Evolutionary conservation across 805 yeast genomes (phyloP).

Genomic region (Yamadazyma nakazawae): DNA sequence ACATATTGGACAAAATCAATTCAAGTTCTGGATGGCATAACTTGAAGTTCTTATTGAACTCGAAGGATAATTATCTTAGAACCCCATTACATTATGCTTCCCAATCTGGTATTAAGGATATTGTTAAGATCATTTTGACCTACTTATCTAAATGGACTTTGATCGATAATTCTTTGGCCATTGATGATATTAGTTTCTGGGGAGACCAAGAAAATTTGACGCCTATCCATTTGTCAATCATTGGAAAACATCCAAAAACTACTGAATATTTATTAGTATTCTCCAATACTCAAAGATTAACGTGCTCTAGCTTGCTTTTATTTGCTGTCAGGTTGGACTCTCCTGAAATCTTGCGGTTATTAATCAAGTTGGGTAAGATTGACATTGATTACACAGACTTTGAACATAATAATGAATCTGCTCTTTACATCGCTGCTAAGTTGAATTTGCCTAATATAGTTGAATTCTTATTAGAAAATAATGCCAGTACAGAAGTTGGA

Average conservation of each 20-base stretch:
- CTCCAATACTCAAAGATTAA: conserved; percentile 36
- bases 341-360: conserved; percentile 49
- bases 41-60: conserved; percentile 40
- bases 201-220: conserved; percentile 77
- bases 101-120: conserved; percentile 74
- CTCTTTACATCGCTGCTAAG: conserved; percentile 78
- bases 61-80: conserved; percentile 71
- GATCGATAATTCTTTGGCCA: conserved; percentile 44
- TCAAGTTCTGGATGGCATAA: conserved; percentile 8
- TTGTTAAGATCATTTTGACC: conserved; percentile 55
- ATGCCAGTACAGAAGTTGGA: conserved; percentile 72
- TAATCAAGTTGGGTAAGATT: conserved; percentile 56
- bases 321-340: conserved; percentile 69
- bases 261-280: conserved; percentile 54
- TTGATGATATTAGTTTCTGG: conserved; percentile 59
- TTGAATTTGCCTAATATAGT: conserved; percentile 54
- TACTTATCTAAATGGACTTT: conserved; percentile 59
- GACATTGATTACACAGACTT: conserved; percentile 61
- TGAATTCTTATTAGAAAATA: conserved; percentile 48
- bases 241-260: conserved; percentile 80
- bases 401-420: conserved; percentile 65
- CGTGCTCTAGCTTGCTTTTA: conserved; percentile 56
- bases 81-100: conserved; percentile 90
- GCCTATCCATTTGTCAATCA: conserved; percentile 79
- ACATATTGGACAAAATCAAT: conserved; percentile 52